Evolutionary conservation across 2,329 filamentous ascomycete species (phyloP), one percentile per base, ranked within the genome.

Genomic region (Didymella pinodella): DNA sequence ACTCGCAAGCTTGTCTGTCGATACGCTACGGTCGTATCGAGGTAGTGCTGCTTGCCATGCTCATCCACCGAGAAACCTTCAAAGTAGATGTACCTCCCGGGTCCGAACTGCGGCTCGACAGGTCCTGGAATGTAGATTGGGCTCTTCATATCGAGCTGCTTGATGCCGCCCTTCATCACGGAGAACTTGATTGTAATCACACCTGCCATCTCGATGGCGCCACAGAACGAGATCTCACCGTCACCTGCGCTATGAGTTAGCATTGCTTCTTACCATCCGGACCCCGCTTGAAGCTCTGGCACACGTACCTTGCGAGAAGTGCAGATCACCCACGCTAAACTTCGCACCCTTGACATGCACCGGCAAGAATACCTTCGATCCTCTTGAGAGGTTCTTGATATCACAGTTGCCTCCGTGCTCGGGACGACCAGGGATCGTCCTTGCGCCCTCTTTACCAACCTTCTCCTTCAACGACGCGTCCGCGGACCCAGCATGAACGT

Each of bases 371-470:
- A 96, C 90, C 72, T 93, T 94, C 57, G 85, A 89, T 8, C 41
- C 2, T 91, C 92, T 7, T 91, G 82, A 1, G 86, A 96, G 82
- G 69, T 95, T 95, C 80, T 96, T 96, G 77, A 96, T 95, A 66
- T 97, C 92, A 73, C 92, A 95, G 70, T 96, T 96, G 0, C 93
- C 93, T 14, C 93, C 93, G 67, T 96, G 90, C 70, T 96, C 92
- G 0, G 92, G 92, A 0, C 92, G 82, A 2, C 93, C 86, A 49
- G 93, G 93, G 47, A 97, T 90, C 0, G 93, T 97, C 36, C 93
- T 80, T 0, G 93, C 93, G 0, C 93, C 93, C 71, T 97, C 92
- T 11, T 78, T 82, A 0, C 86, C 91, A 22, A 97, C 84, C 72
- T 87, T 91, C 38, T 84, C 83, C 64, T 85, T 88, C 29, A 91